phyloP scores from a whole-genome alignment of 2,329 filamentous ascomycete species.

The Phaeosphaeriaceae sp. region DNA sequence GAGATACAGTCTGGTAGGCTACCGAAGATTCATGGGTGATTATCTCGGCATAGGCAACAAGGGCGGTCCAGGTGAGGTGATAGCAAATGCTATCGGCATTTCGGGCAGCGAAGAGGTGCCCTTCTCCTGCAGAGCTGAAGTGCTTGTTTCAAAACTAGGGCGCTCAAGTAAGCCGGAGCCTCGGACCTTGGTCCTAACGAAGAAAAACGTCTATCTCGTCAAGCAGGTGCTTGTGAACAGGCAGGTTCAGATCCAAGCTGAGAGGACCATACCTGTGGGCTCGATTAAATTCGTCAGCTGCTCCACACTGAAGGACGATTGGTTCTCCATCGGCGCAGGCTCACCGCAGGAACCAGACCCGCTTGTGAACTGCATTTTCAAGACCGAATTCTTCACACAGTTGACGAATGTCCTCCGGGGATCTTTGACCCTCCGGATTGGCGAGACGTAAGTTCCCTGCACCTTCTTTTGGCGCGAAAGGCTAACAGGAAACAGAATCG shows the following conservation, averaged over 20 bases:
- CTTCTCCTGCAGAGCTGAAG: conserved; percentile 91
- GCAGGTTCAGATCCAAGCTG: conserved; percentile 80
- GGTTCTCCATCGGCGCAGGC: conserved; percentile 93
- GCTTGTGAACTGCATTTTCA: conserved; percentile 91
- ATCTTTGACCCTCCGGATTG: conserved; percentile 81
- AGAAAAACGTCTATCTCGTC: conserved; percentile 86
- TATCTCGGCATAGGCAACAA: conserved; percentile 88
- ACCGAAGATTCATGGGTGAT: conserved; percentile 90
- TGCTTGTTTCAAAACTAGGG: conserved; percentile 93
- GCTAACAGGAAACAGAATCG: conserved; percentile 64
- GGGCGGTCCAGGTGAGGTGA: conserved; percentile 79
- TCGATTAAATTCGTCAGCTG: conserved; percentile 87
- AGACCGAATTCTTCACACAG: conserved; percentile 96
- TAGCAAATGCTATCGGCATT: conserved; percentile 78
- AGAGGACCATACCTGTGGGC: conserved; percentile 82
- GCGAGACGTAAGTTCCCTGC: conserved; percentile 63
- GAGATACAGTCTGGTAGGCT: conserved; percentile 89
- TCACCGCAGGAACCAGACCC: conserved; percentile 91
- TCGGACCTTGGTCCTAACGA: conserved; percentile 83
- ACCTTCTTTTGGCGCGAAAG: not conserved
- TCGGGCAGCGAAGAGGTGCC: conserved; percentile 75
- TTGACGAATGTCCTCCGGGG: conserved; percentile 82
- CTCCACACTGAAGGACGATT: conserved; percentile 88
- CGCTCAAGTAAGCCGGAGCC: conserved; percentile 93
- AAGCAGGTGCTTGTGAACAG: conserved; percentile 83